Evolutionary conservation across 2,329 filamentous ascomycete species (phyloP).

Genomic region (Ceratocystis diversiconidia): DNA sequence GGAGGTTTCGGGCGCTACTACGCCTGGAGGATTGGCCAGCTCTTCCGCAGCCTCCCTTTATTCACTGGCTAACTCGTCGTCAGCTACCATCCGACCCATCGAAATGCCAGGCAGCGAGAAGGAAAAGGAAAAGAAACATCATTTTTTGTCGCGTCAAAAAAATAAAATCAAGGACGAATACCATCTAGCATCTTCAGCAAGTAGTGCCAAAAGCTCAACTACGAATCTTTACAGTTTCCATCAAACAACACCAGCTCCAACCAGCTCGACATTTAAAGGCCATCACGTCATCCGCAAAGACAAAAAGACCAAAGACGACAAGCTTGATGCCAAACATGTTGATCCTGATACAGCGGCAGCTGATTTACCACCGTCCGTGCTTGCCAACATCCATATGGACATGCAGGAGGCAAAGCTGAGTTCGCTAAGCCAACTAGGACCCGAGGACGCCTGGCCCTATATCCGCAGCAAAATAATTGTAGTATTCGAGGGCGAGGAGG

Average conservation of each 20-base stretch:
- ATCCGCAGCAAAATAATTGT: slow-evolving; percentile 61
- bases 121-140: slow-evolving; percentile 58
- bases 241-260: slow-evolving; percentile 55
- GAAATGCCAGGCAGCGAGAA: slow-evolving; percentile 35
- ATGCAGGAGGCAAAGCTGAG: slow-evolving; percentile 14
- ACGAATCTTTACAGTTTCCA: slow-evolving; percentile 67
- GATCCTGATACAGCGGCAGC: slow-evolving; percentile 4
- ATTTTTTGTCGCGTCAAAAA: slow-evolving; percentile 67
- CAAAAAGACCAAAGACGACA: slow-evolving; percentile 23
- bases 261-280: slow-evolving; percentile 25
- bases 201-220: slow-evolving; percentile 57
- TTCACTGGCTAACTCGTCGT: slow-evolving; percentile 59
- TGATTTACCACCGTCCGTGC: slow-evolving; percentile 14
- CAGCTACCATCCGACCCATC: slow-evolving; percentile 56
- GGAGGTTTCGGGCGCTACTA: slow-evolving; percentile 34
- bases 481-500: slow-evolving; percentile 68
- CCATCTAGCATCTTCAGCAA: slow-evolving; percentile 57
- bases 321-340: slow-evolving; percentile 10
- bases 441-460: slow-evolving; percentile 72
- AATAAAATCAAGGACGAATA: slow-evolving; percentile 66
- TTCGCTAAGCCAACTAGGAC: slow-evolving; percentile 22
- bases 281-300: slow-evolving; percentile 15
- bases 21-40: slow-evolving; percentile 21
- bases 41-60: slow-evolving; percentile 41
- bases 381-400: slow-evolving; percentile 12